A percentile compares a stretch with the other conserved stretches of the same genome.
phyloP scores from a whole-genome alignment of 306 rosid genomes.

The Rosa chinensis region DNA sequence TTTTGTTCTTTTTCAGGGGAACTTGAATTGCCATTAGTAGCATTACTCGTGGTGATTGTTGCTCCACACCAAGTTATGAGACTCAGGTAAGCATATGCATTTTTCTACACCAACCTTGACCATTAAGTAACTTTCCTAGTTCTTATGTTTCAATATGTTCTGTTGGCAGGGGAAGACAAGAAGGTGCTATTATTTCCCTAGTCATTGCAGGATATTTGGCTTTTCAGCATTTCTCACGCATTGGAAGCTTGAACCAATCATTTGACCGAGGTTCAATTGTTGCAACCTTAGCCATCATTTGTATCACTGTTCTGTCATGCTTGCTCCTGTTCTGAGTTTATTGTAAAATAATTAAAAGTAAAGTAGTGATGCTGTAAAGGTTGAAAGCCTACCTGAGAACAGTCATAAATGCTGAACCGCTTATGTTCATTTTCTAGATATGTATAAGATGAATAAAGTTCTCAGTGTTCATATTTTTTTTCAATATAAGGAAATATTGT shows the following conservation, averaged over 20 bases:
- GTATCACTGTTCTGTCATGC: conserved; percentile 46
- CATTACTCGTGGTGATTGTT: conserved; percentile 68
- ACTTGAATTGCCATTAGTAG: conserved; percentile 81
- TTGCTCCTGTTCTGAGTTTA: conserved; percentile 60
- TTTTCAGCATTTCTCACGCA: conserved; percentile 88
- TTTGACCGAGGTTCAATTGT: conserved; percentile 87
- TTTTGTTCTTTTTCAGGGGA: conserved; percentile 49
- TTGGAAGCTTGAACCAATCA: conserved; percentile 60
- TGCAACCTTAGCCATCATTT: conserved; percentile 65
- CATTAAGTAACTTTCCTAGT: conserved; percentile 3
- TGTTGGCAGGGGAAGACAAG: conserved; percentile 69
- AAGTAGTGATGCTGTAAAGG: conserved; percentile 1
- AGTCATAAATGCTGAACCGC: background rate
- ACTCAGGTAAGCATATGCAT: conserved; percentile 43
- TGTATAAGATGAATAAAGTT: conserved; percentile 15
- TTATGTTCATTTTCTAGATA: background rate
- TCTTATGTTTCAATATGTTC: conserved; percentile 22
- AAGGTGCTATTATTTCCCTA: conserved; percentile 67
- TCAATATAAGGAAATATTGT: conserved; percentile 2
- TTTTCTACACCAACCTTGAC: conserved; percentile 12
- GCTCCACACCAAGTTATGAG: conserved; percentile 69
- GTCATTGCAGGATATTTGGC: conserved; percentile 76
- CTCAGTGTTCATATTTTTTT: background rate
- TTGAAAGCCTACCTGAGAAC: conserved; percentile 7
- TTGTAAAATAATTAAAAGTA: conserved; percentile 25